Conservation (phyloP, 257 asterid species). For the Euphrasia confusa region DNA sequence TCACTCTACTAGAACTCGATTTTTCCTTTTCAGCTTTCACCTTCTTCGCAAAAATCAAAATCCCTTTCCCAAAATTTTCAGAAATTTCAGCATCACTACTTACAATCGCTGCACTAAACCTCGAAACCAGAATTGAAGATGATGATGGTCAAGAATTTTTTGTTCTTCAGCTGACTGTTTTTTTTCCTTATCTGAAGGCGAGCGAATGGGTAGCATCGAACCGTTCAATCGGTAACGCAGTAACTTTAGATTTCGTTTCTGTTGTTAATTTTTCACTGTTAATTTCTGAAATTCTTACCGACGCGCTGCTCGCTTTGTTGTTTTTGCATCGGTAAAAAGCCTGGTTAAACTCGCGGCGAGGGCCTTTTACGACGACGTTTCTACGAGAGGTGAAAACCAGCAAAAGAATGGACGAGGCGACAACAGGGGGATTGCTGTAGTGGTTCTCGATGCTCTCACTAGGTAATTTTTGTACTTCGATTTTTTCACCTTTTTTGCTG, state of each 20-base stretch:
- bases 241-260: background rate
- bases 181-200: slow-evolving; percentile 16
- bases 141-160: background rate
- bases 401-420: slow-evolving; percentile 78
- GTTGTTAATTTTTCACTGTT: background rate
- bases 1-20: background rate
- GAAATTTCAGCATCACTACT: background rate
- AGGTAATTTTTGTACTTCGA: slow-evolving; percentile 33
- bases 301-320: background rate
- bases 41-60: background rate
- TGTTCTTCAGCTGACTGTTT: slow-evolving; percentile 7
- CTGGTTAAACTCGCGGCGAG: slow-evolving; percentile 92
- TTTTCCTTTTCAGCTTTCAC: slow-evolving; percentile 9
- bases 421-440: slow-evolving; percentile 89
- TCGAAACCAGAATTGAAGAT: background rate
- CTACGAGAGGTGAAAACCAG: slow-evolving; percentile 84
- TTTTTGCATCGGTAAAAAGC: slow-evolving; percentile 20
- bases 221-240: slow-evolving; percentile 48
- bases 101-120: background rate
- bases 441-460: slow-evolving; percentile 89
- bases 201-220: slow-evolving; percentile 38
- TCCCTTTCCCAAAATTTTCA: background rate
- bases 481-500: background rate
- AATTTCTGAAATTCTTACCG: background rate
- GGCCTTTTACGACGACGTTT: slow-evolving; percentile 84